Evolutionary conservation across 495 filamentous ascomycete species (phyloP), one percentile per base, ranked within the genome.

Genomic region (Achaetomiella virescens): DNA sequence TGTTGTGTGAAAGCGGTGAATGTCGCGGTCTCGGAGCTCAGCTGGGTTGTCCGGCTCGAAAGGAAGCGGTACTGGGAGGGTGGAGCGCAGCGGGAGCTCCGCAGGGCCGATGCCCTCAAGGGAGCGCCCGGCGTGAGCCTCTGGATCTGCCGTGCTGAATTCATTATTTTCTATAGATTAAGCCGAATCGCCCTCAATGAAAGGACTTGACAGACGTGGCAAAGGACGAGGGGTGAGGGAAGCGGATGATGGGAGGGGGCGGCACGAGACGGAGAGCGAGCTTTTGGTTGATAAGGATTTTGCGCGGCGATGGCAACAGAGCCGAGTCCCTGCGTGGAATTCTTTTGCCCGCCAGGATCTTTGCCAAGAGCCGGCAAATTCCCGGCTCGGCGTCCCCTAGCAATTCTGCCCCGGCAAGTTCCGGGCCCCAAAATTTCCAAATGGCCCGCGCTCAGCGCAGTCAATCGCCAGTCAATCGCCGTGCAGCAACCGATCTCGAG

Each of bases 41-140:
- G 36, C 10, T 52, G 58, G 51, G 59, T 22, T 50, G 54, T 66
- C 52, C 31, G 61, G 45, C 58, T 77, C 25, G 75, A 74, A 8
- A 79, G 55, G 76, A 85, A 78, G 66, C 83, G 78, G 70, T 81
- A 77, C 55, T 83, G 84, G 24, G 80, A 74, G 33, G 78, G 78
- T 41, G 79, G 74, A 58, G 75, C 75, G 59, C 78, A 75, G 66
- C 73, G 72, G 54, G 72, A 71, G 63, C 71, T 68, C 58, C 69
- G 73, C 37, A 67, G 61, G 68, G 60, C 56, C 53, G 74, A 67
- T 50, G 66, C 62, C 59, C 65, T 60, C 48, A 70, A 57, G 6
- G 73, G 69, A 45, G 70, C 70, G 45, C 62, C 60, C 24, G 71
- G 59, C 67, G 69, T 57, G 60, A 72, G 70, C 66, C 69, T 72